A percentile compares a stretch with the other conserved stretches of the same genome.
phyloP scores from a whole-genome alignment of 352 stramenopile genomes.

The Globisporangium nunn region DNA sequence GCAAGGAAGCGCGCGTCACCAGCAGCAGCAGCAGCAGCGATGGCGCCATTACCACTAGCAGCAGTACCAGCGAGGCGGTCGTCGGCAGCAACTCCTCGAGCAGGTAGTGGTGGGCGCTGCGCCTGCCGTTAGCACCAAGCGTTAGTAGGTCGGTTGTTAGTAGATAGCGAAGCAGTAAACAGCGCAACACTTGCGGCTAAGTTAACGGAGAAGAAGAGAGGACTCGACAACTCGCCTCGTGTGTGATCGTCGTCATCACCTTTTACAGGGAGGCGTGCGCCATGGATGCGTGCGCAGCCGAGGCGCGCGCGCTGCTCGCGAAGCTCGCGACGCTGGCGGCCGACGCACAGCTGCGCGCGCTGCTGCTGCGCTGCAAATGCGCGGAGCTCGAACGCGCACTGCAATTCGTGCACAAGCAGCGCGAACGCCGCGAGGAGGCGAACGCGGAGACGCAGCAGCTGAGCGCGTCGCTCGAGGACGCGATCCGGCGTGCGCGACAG shows the following conservation, averaged over 20 bases:
- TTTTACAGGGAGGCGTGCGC: too few relatives aligned
- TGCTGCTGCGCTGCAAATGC: constrained; percentile 27
- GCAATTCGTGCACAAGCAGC: constrained; percentile 9
- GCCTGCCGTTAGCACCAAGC: too few relatives aligned
- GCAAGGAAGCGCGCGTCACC: constrained; percentile 29
- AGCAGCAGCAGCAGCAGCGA: constrained; percentile 1
- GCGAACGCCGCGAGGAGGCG: constrained; percentile 3
- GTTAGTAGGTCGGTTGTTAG: too few relatives aligned
- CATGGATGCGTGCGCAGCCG: constrained; percentile 1
- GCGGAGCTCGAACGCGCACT: constrained; percentile 27
- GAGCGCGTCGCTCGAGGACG: constrained; percentile 32
- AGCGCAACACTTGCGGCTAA: too few relatives aligned
- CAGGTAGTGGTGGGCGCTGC: too few relatives aligned
- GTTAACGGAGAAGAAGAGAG: too few relatives aligned
- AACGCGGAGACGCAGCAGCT: constrained; percentile 24
- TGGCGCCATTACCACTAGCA: background rate
- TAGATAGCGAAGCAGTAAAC: too few relatives aligned
- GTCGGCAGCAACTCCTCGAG: too few relatives aligned
- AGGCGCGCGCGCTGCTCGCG: constrained; percentile 8
- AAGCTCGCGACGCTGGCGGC: constrained; percentile 8
- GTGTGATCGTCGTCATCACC: too few relatives aligned
- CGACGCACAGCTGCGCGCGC: constrained; percentile 29
- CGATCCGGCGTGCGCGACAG: constrained; percentile 35
- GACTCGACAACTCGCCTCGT: too few relatives aligned
- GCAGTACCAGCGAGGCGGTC: background rate